Percentiles rank a stretch among this genome's conserved stretches.
These are phyloP conservation scores for Mycosphaerelloides madeirae DNA, from an alignment of 2,329 filamentous ascomycete species.

Conservation along the genomic window DNA sequence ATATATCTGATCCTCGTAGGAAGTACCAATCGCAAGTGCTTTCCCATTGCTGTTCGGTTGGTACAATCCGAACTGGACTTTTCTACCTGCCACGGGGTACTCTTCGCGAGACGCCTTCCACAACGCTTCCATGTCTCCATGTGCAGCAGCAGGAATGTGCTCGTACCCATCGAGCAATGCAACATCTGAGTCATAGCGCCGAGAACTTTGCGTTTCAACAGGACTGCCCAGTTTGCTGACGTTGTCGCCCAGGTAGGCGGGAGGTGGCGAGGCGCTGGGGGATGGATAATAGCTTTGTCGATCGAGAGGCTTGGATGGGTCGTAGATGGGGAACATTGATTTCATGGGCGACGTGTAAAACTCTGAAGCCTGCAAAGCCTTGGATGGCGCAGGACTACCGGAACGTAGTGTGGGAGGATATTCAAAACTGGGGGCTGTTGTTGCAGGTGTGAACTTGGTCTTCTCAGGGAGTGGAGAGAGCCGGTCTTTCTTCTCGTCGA, in stretches of 20 bases:
- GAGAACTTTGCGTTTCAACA: conserved; percentile 13
- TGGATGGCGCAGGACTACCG: conserved; percentile 2
- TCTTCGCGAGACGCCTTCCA: conserved; percentile 27
- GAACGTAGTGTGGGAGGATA: conserved; percentile 9
- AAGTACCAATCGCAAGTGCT: conserved; percentile 22
- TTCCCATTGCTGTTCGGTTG: conserved; percentile 18
- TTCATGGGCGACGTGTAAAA: conserved; percentile 46
- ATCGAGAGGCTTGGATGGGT: conserved; percentile 60
- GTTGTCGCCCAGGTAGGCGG: conserved; percentile 52
- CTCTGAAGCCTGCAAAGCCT: conserved; percentile 1
- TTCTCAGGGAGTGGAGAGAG: conserved; percentile 25
- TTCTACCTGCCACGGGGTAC: conserved; percentile 22
- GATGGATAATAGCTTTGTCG: conserved; percentile 68
- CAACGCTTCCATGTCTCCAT: conserved; percentile 23
- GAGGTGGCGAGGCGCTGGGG: conserved; percentile 52
- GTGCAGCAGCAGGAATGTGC: conserved; percentile 26
- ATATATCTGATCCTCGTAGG: conserved; percentile 22
- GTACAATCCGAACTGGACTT: conserved; percentile 25
- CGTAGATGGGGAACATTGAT: conserved; percentile 73
- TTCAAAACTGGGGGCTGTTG: conserved; percentile 10
- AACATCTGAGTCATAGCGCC: conserved; percentile 27
- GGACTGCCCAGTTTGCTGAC: conserved; percentile 56
- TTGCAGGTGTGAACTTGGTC: conserved; percentile 15
- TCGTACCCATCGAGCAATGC: conserved; percentile 28
- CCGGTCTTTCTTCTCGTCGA: conserved; percentile 17